Conservation (phyloP, 2,329 filamentous ascomycete genomes). For the Daldinia eschscholtzii region DNA sequence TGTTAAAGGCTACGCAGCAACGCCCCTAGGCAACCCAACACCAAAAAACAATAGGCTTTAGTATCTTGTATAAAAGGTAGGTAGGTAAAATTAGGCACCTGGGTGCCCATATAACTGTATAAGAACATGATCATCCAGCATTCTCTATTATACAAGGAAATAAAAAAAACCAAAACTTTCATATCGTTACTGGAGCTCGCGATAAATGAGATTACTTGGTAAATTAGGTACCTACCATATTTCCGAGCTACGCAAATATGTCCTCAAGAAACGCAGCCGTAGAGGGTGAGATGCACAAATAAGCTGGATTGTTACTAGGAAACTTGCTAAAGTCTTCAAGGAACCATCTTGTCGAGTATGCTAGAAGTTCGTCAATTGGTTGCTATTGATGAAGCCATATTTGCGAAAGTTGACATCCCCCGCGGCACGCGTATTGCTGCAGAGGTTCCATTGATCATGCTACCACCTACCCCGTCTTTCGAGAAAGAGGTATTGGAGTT, state of each 20-base stretch:
- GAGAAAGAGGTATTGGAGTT: conserved; percentile 31
- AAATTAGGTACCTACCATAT: neutral
- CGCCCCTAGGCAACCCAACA: neutral
- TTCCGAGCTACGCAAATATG: neutral
- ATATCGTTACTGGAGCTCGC: neutral
- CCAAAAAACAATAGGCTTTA: neutral
- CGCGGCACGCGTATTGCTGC: conserved; percentile 39
- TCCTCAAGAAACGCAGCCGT: neutral
- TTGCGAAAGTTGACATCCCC: conserved; percentile 36
- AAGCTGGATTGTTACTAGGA: neutral
- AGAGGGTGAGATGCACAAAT: neutral
- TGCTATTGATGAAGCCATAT: conserved; percentile 30
- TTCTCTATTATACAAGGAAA: neutral
- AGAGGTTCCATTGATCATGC: conserved; percentile 34
- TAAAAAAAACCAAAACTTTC: neutral
- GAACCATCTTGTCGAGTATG: neutral
- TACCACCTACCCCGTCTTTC: conserved; percentile 24
- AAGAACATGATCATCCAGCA: neutral
- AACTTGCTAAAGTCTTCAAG: neutral
- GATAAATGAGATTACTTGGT: neutral
- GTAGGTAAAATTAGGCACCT: too few relatives aligned
- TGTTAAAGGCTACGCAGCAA: conserved; percentile 1
- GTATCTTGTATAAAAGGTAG: too few relatives aligned
- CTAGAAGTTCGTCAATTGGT: conserved; percentile 27
- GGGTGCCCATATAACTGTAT: neutral